Conservation (phyloP, 1,284 basidiomycete genomes). For the Sanghuangporus sanghuang region DNA sequence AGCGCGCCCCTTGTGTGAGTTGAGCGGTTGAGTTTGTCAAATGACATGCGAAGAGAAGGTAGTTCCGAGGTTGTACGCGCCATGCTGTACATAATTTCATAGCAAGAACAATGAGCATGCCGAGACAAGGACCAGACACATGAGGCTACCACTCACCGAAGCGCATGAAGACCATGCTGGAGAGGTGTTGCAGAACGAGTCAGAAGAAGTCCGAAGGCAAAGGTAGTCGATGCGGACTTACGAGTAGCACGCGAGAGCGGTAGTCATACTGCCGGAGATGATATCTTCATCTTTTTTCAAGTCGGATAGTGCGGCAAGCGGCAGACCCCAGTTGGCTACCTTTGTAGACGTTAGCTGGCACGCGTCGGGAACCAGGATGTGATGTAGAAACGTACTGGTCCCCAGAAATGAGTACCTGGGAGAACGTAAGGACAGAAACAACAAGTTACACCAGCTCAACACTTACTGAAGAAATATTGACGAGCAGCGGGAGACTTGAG, state of each 20-base stretch:
- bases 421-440: conserved; percentile 17
- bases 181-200: conserved; percentile 8
- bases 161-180: conserved; percentile 89
- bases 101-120: not conserved
- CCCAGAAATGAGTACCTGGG: conserved; percentile 93
- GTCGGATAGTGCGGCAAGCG: conserved; percentile 87
- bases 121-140: not conserved
- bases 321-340: conserved; percentile 97
- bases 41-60: conserved; percentile 91
- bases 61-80: conserved; percentile 92
- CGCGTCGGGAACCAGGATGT: conserved; percentile 8
- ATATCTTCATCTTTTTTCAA: conserved; percentile 89
- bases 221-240: conserved; percentile 40
- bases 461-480: conserved; percentile 92
- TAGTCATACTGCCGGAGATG: conserved; percentile 94
- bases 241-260: conserved; percentile 87
- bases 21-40: conserved; percentile 88
- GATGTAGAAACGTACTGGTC: conserved; percentile 60
- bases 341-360: conserved; percentile 29
- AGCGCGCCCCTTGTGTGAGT: conserved; percentile 75
- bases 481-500: conserved; percentile 82
- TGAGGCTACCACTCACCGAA: conserved; percentile 58
- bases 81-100: conserved; percentile 55
- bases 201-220: conserved; percentile 8
- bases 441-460: not conserved